Evolutionary conservation across 129 eudicot genomes (phyloP), one percentile per base, ranked within the genome.

Genomic region (Flaveria brownii): DNA sequence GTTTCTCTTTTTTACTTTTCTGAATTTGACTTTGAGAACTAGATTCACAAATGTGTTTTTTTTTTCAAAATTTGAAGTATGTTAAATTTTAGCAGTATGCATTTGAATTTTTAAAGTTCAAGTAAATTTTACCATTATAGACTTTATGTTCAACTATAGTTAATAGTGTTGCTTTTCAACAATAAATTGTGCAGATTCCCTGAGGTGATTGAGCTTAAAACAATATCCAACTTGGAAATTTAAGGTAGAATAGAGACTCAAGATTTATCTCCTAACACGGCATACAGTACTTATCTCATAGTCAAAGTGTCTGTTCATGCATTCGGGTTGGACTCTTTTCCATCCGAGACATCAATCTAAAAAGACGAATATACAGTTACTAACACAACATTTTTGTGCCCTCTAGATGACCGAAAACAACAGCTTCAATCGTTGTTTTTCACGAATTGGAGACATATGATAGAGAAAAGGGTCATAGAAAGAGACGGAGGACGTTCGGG

Each of bases 251-350:
- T 90, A 75, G 77, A 46, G 66, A 81, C 82, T 4, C 42, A 80
- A 77, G 64, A 56, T 26, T 74, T 90, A 56, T 87, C 92, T 33
- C 84, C 81, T 12, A 77, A 84, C 80, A 85, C 88, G 2, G 83
- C 75, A 30, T 90, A 90, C 0, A 86, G 88, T 5, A 87, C 90
- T 14, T 85, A 85, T 78, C 83, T 87, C n/a, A 22, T 90, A 3
- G 70, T 83, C 46, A 80, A 84, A 72, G 72, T 85, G 4, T 52
- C 78, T 7, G 76, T 85, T 23, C 33, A 62, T 5, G 73, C 92
- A 54, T 90, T 78, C 20, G 90, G 96, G 54, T 82, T 90, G 60
- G 86, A 90, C 52, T 80, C 90, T 4, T 79, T 87, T 25, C 87
- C 96, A 43, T 81, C 74, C 0, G 89, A 87, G 72, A 72, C 56